phyloP scores from a whole-genome alignment of 108 stramenopile species.

The Nitzschia inconspicua region DNA sequence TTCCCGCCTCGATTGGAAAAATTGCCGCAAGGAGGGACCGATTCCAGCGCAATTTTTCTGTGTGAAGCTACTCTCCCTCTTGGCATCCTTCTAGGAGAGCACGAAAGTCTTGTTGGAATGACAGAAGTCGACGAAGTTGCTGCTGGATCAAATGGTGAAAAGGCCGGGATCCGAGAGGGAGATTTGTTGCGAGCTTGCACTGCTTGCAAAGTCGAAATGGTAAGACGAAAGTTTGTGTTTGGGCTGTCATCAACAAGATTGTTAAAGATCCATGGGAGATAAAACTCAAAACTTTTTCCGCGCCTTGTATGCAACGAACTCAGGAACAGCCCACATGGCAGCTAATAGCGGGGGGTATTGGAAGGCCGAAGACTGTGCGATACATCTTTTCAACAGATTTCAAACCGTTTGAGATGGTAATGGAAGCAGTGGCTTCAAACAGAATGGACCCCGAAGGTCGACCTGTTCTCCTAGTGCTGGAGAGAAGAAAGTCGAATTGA shows the following conservation, averaged over 20 bases:
- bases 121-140: slow-evolving; percentile 63
- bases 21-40: background rate
- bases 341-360: slow-evolving; percentile 71
- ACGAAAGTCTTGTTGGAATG: slow-evolving; percentile 28
- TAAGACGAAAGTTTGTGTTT: too few species aligned
- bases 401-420: slow-evolving; percentile 62
- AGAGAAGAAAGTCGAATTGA: too few species aligned
- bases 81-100: slow-evolving; percentile 64
- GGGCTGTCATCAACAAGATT: too few species aligned
- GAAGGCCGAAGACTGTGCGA: slow-evolving; percentile 66
- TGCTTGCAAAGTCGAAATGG: slow-evolving; percentile 67
- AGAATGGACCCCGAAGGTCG: too few species aligned
- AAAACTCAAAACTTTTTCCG: too few species aligned
- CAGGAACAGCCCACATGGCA: slow-evolving; percentile 81
- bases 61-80: slow-evolving; percentile 57
- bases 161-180: slow-evolving; percentile 53
- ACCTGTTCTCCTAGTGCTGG: too few species aligned
- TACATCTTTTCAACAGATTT: slow-evolving; percentile 68
- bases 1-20: slow-evolving; percentile 49
- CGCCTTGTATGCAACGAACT: too few species aligned
- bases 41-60: slow-evolving; percentile 1
- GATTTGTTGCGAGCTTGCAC: slow-evolving; percentile 73
- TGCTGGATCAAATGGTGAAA: slow-evolving; percentile 43
- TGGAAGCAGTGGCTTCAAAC: slow-evolving; percentile 70
- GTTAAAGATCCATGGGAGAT: too few species aligned